These are phyloP conservation scores for Beverwykella pulmonaria DNA, from an alignment of 495 filamentous ascomycete genomes.

Conservation along the genomic window DNA sequence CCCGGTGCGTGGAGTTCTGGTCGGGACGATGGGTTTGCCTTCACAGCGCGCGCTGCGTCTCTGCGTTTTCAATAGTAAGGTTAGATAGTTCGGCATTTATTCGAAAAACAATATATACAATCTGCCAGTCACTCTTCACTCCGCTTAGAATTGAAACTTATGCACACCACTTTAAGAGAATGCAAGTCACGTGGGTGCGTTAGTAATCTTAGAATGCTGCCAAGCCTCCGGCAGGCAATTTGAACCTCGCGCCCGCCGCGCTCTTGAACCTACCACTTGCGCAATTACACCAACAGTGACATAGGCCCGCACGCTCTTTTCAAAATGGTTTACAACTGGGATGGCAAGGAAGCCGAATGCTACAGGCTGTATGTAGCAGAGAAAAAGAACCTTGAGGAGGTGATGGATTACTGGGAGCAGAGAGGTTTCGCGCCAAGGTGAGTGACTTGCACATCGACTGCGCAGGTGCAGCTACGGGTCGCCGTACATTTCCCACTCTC, in stretches of 20 bases:
- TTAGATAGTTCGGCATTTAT: neutral
- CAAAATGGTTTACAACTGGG: slow-evolving; percentile 75
- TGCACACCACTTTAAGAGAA: no score
- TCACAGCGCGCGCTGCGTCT: neutral
- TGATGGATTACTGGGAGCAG: slow-evolving; percentile 31
- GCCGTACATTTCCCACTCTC: slow-evolving; percentile 9
- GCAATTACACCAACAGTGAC: neutral
- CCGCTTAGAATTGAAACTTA: no score
- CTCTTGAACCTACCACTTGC: slow-evolving; percentile 9
- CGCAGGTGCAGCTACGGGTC: slow-evolving; percentile 6
- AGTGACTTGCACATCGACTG: slow-evolving; percentile 12
- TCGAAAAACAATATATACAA: no score
- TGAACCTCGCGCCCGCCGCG: no score
- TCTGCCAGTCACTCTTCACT: no score
- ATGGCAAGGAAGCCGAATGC: slow-evolving; percentile 67
- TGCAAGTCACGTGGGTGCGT: no score
- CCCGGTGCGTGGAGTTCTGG: neutral
- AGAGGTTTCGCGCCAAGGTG: slow-evolving; percentile 38
- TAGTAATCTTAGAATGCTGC: no score
- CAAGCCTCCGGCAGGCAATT: neutral
- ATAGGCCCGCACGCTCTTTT: neutral
- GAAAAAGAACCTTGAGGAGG: slow-evolving; percentile 62
- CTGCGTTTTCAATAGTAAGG: neutral
- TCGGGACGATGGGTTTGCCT: neutral
- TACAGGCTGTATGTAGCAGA: slow-evolving; percentile 75